These are phyloP conservation scores for Aspergillus steynii DNA, from an alignment of 495 filamentous ascomycete genomes.

Conservation along the genomic window DNA sequence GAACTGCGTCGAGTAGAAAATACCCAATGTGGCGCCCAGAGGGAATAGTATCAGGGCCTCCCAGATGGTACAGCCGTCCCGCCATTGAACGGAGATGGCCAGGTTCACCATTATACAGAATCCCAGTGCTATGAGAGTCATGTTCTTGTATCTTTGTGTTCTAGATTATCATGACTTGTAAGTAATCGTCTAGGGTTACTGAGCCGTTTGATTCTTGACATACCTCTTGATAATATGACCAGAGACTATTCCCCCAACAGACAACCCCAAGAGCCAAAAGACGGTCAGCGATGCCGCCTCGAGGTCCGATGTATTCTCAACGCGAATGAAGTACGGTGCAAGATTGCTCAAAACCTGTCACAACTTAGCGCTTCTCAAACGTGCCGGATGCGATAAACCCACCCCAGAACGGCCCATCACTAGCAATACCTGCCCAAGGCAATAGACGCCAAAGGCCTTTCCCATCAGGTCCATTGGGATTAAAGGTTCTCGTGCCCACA, in stretches of 20 bases:
- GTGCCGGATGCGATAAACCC: background rate
- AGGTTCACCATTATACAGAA: conserved; percentile 18
- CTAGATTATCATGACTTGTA: conserved; percentile 13
- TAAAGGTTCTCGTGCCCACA: conserved; percentile 26
- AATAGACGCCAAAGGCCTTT: conserved; percentile 20
- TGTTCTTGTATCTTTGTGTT: conserved; percentile 26
- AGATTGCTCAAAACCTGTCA: conserved; percentile 23
- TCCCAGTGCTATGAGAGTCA: conserved; percentile 20
- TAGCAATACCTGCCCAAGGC: conserved; percentile 19
- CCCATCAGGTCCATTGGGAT: conserved; percentile 31
- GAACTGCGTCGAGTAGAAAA: conserved; percentile 34
- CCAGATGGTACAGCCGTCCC: conserved; percentile 20
- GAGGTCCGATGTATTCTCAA: conserved; percentile 19
- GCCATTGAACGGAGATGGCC: conserved; percentile 32
- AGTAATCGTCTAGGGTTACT: background rate
- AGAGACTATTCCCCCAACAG: conserved; percentile 22
- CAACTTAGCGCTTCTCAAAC: background rate
- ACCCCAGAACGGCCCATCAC: conserved; percentile 18
- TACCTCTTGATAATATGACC: conserved; percentile 35
- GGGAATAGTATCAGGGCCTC: conserved; percentile 23
- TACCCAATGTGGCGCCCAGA: conserved; percentile 26
- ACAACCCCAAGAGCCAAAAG: conserved; percentile 18
- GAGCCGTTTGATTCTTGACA: background rate
- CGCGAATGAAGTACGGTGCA: conserved; percentile 28
- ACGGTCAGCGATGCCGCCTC: conserved; percentile 14